Evolutionary conservation across 2,329 filamentous ascomycete species (phyloP).

Genomic region (Diplodia seriata): DNA sequence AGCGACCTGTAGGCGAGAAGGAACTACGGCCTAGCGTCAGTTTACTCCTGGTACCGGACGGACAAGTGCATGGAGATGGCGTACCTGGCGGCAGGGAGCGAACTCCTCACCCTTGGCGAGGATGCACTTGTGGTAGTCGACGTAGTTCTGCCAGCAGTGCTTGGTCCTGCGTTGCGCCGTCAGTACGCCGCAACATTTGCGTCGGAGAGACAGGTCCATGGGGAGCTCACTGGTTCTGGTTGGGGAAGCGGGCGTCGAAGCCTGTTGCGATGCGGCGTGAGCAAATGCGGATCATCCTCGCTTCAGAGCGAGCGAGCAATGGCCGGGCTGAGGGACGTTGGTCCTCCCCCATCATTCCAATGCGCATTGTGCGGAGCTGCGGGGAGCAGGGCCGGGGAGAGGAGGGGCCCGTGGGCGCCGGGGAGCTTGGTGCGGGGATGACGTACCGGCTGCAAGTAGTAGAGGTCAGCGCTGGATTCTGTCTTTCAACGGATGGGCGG

Average conservation of each 20-base stretch:
- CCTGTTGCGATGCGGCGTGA: slow-evolving; percentile 60
- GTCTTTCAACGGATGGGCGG: slow-evolving; percentile 40
- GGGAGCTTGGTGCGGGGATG: slow-evolving; percentile 19
- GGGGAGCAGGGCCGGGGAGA: slow-evolving; percentile 6
- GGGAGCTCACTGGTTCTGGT: slow-evolving; percentile 78
- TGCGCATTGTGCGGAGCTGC: background rate
- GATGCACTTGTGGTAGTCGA: slow-evolving; percentile 99
- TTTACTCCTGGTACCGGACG: no score
- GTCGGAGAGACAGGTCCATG: no score
- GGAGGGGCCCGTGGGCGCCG: slow-evolving; percentile 1
- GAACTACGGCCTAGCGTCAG: slow-evolving; percentile 67
- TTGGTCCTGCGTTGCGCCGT: slow-evolving; percentile 67
- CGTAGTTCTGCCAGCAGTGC: slow-evolving; percentile 99
- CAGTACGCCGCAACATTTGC: background rate
- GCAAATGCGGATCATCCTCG: slow-evolving; percentile 14
- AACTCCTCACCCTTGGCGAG: slow-evolving; percentile 98
- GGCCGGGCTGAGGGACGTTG: background rate
- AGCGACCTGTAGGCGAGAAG: slow-evolving; percentile 95
- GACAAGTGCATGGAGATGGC: background rate
- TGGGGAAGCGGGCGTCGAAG: slow-evolving; percentile 98
- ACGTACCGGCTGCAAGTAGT: slow-evolving; percentile 56
- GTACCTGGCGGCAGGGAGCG: slow-evolving; percentile 93
- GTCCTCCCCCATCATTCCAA: slow-evolving; percentile 13
- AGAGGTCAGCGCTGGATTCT: slow-evolving; percentile 51
- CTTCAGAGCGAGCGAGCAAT: background rate